These are phyloP conservation scores for Paraconiothyrium brasiliense DNA, from an alignment of 2,329 filamentous ascomycete species.

Conservation along the genomic window DNA sequence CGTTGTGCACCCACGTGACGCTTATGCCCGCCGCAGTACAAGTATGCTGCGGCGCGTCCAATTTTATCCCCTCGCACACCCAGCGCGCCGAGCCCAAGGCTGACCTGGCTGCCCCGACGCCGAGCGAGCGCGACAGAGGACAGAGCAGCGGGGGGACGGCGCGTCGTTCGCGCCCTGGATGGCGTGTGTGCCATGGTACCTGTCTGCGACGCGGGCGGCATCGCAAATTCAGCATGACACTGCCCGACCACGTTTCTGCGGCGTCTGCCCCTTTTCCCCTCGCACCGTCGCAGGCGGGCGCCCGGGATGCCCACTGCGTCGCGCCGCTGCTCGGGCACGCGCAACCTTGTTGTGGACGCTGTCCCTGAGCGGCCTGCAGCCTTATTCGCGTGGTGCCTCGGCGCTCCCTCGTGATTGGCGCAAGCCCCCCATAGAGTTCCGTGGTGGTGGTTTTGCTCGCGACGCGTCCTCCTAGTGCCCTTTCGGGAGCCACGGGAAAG, in stretches of 20 bases:
- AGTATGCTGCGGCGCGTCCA: slow-evolving; percentile 18
- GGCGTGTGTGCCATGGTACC: neutral
- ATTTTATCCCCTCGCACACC: slow-evolving; percentile 4
- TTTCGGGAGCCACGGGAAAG: slow-evolving; percentile 40
- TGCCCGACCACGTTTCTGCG: slow-evolving; percentile 27
- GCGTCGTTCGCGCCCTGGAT: slow-evolving; percentile 8
- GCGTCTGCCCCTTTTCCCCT: slow-evolving; percentile 24
- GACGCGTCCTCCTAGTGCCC: slow-evolving; percentile 41
- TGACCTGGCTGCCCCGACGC: slow-evolving; percentile 8
- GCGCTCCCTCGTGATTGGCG: slow-evolving; percentile 30
- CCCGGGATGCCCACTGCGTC: slow-evolving; percentile 17
- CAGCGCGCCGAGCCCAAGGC: slow-evolving; percentile 6
- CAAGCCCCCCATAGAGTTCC: slow-evolving; percentile 29
- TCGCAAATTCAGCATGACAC: slow-evolving; percentile 5
- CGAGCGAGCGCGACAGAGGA: neutral
- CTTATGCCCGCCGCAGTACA: slow-evolving; percentile 7
- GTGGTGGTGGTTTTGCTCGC: slow-evolving; percentile 40
- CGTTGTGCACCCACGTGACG: slow-evolving; percentile 31
- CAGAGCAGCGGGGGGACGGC: neutral
- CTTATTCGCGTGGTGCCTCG: slow-evolving; percentile 32
- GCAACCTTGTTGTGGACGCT: slow-evolving; percentile 28
- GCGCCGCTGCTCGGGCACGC: neutral
- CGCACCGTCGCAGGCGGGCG: slow-evolving; percentile 24
- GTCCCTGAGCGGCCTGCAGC: slow-evolving; percentile 47
- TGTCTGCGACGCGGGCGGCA: slow-evolving; percentile 3